Evolutionary conservation across 306 rosid genomes (phyloP), one percentile per base, ranked within the genome.

Genomic region (Casuarina equisetifolia): DNA sequence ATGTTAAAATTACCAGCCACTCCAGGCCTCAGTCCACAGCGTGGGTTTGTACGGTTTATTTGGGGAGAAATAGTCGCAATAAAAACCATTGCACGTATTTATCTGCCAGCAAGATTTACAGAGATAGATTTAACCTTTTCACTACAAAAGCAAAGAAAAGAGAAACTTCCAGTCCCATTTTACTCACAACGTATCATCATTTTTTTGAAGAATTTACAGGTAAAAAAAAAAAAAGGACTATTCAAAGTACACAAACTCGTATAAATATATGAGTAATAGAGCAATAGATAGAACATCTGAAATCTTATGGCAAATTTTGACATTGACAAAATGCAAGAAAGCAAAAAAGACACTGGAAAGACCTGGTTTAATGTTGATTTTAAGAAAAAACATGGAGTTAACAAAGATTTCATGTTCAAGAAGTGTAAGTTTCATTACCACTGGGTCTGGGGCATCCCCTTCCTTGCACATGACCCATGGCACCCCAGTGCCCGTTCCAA

Each of bases 381-480:
- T 35, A 13, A 70, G 50, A 40, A 42, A 50, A 67, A 17, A 17
- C 25, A 43, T 40, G 69, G 69, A 2, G n/a, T 9, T n/a, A 25
- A 9, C 35, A 3, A 49, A 51, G 38, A 10, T 36, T 32, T 32
- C 45, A 15, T 12, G 40, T 15, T 20, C 32, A 45, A 45, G 69
- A 52, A 58, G 53, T 25, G 62, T 72, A 74, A 58, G 8, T 36
- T 66, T 57, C 25, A 85, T 83, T 82, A 94, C 97, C 86, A 91
- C 81, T 17, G 98, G 98, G 85, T 91, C 93, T 42, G 98, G 98
- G 42, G 94, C 97, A 82, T 94, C 91, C 12, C 76, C 82, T 88
- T 94, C 83, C 88, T 94, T 94, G 84, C 98, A 94, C 97, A 94
- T 94, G 43, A 94, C 83, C 98, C 98, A 94, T 6, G 98, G 98